These are phyloP conservation scores for Asterochloris sp. DNA, from an alignment of 139 green algal genomes.

Conservation along the genomic window DNA sequence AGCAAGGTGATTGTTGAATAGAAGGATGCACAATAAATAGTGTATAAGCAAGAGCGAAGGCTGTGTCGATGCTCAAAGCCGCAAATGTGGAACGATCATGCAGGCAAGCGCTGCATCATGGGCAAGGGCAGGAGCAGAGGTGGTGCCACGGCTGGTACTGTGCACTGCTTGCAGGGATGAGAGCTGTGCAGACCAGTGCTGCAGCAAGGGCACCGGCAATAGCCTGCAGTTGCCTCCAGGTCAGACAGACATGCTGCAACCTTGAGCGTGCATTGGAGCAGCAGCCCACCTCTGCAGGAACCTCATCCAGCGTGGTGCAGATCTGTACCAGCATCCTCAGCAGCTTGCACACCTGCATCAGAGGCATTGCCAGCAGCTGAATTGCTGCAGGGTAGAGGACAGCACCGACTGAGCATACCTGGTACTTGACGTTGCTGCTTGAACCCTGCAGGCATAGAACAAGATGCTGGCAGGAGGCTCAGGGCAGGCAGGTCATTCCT, in stretches of 20 bases:
- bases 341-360: slow-evolving; percentile 43
- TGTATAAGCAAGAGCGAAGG: not conserved
- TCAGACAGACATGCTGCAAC: not conserved
- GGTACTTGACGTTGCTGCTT: slow-evolving; percentile 43
- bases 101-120: not conserved
- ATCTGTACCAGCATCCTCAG: slow-evolving; percentile 77
- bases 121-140: not conserved
- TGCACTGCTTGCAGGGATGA: not conserved
- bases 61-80: not conserved
- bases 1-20: not conserved
- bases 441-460: not conserved
- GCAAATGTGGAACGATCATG: not conserved
- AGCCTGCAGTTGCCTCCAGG: not conserved
- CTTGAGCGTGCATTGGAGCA: not conserved
- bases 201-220: not conserved
- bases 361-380: no score
- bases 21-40: not conserved
- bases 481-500: not conserved
- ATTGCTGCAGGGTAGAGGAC: no score
- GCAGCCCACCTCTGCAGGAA: slow-evolving; percentile 55
- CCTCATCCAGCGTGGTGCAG: slow-evolving; percentile 64
- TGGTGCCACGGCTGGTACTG: not conserved
- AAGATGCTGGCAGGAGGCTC: not conserved
- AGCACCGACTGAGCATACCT: slow-evolving; percentile 15
- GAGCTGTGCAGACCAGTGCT: not conserved